Evolutionary conservation across 139 green algal genomes (phyloP).

Genomic region (Gonium pectorale): DNA sequence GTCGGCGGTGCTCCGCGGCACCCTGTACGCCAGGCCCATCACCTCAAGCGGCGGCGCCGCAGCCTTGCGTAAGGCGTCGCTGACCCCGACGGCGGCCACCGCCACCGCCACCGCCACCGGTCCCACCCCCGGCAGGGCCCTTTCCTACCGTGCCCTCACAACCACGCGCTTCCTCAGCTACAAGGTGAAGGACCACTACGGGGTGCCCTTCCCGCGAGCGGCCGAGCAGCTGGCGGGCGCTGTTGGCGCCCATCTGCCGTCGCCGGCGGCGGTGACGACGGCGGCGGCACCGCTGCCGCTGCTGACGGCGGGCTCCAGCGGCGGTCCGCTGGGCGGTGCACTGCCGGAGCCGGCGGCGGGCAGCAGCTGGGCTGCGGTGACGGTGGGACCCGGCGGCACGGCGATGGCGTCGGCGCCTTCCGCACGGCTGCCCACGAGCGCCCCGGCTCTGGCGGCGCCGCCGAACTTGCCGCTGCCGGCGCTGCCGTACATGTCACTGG

Average conservation of each 20-base stretch:
- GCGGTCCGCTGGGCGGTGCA: background rate
- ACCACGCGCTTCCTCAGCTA: background rate
- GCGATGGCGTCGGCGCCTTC: background rate
- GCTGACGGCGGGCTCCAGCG: too few relatives aligned
- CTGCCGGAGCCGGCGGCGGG: background rate
- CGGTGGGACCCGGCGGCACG: background rate
- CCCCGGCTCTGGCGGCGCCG: background rate
- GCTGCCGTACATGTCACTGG: conserved; percentile 2
- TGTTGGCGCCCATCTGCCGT: background rate
- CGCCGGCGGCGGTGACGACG: background rate
- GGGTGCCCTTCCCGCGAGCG: background rate
- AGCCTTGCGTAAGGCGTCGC: background rate
- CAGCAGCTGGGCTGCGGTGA: background rate
- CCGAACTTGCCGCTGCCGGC: background rate
- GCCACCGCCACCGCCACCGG: background rate
- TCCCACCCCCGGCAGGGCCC: background rate
- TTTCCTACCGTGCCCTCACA: conserved; percentile 20
- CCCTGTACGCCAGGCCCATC: background rate
- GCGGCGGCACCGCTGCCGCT: background rate
- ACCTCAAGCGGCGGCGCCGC: background rate
- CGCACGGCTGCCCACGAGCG: background rate
- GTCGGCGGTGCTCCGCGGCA: background rate
- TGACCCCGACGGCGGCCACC: background rate
- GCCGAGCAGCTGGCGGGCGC: background rate
- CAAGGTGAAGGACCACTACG: background rate